phyloP scores from a whole-genome alignment of 176 grass and related monocot genomes.

The Ananas comosus region DNA sequence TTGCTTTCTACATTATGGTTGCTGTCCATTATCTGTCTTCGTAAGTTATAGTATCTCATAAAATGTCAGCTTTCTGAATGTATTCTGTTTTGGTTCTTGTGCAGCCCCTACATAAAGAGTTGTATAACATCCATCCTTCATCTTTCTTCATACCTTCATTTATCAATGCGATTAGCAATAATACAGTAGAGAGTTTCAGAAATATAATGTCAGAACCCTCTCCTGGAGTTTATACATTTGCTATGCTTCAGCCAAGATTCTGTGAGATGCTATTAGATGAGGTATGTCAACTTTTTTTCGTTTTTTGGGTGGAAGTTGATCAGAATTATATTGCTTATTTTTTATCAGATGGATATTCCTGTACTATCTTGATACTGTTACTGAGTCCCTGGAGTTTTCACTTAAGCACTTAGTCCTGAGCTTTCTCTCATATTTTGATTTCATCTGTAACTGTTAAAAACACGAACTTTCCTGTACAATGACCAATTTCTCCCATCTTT shows the following conservation, averaged over 20 bases:
- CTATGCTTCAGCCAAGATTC: conserved; percentile 77
- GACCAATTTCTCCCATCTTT: too few relatives aligned
- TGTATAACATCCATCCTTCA: conserved; percentile 69
- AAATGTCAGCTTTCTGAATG: background rate
- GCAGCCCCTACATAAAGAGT: conserved; percentile 78
- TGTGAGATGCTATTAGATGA: conserved; percentile 86
- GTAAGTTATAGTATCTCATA: background rate
- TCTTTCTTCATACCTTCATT: conserved; percentile 78
- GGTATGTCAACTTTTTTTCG: conserved; percentile 31
- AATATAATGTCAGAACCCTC: conserved; percentile 71
- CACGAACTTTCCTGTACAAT: too few relatives aligned
- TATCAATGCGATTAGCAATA: conserved; percentile 64
- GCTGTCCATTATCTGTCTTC: background rate
- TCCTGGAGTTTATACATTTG: conserved; percentile 92
- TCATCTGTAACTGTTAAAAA: too few relatives aligned
- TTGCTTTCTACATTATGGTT: background rate
- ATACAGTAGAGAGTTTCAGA: conserved; percentile 76
- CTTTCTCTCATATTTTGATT: too few relatives aligned
- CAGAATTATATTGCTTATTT: too few relatives aligned
- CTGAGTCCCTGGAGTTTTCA: too few relatives aligned
- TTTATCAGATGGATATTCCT: too few relatives aligned
- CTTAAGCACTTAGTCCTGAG: too few relatives aligned
- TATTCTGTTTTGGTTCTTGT: background rate
- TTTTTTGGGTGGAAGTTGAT: too few relatives aligned
- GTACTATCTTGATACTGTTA: background rate